Evolutionary conservation across 768 basidiomycete genomes (phyloP), one percentile per base, ranked within the genome.

Genomic region (Ramaria sp.): DNA sequence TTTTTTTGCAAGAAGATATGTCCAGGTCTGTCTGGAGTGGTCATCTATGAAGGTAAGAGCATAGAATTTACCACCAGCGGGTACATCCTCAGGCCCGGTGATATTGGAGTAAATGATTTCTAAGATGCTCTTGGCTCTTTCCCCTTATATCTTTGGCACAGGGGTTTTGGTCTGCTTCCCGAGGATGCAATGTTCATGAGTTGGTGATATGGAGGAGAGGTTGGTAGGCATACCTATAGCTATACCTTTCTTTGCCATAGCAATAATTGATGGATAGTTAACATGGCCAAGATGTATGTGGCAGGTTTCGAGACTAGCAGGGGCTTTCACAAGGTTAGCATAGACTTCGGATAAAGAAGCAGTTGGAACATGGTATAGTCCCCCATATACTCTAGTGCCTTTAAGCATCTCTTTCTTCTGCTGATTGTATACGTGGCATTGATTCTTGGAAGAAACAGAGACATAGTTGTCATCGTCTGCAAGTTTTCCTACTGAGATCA

Each of bases 121-220:
- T 27, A 27, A 5, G 27, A 27, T 27, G 5, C 27, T 5, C 27
- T 27, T 27, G 27, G 27, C 27, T 27, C 27, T 27, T 5, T 27
- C 27, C 2, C 65, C 60, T 9, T 33, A 43, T 27, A 54, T 53
- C 53, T 68, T 68, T 0, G 72, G 71, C 13, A 74, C 67, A 11
- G 67, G 61, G 1, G 60, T 61, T 12, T 59, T 59, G 0, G 63
- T 68, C 71, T 75, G 72, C 60, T 75, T 75, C 6, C 73, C 72
- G 42, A 68, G 64, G 37, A 73, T 64, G 52, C 74, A 74, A 27
- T 61, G 59, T 42, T 68, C 64, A 65, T 71, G 72, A 57, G 64
- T 66, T 1, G 63, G 59, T 1, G 68, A 66, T 10, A 59, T 30
- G 34, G 55, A 27, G 34, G 64, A 59, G 20, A 65, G 57, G 51